phyloP scores from a whole-genome alignment of 768 basidiomycete species.

The Podaxis sp. region DNA sequence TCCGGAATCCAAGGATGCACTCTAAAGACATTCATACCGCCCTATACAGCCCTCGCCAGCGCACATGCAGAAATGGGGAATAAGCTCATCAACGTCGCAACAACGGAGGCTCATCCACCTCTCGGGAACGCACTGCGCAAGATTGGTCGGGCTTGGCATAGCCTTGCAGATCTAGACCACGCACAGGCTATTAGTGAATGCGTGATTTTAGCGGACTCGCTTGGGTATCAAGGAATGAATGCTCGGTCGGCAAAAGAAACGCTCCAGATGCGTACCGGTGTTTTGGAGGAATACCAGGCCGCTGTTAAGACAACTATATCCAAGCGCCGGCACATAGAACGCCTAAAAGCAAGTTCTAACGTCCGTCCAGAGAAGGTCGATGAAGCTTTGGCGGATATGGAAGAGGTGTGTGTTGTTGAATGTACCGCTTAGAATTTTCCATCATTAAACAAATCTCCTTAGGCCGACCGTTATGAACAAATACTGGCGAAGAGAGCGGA shows the following conservation, averaged over 20 bases:
- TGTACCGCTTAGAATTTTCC: constrained; percentile 1
- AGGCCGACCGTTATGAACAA: constrained; percentile 93
- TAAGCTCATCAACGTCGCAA: constrained; percentile 84
- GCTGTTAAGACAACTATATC: constrained; percentile 93
- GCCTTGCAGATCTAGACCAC: constrained; percentile 83
- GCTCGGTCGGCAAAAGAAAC: constrained; percentile 97
- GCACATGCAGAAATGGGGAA: constrained; percentile 92
- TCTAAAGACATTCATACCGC: constrained; percentile 4
- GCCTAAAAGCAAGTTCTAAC: constrained; percentile 80
- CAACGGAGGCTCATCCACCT: constrained; percentile 84
- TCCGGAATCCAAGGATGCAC: constrained; percentile 1
- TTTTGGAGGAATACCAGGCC: constrained; percentile 91
- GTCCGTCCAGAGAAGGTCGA: constrained; percentile 86
- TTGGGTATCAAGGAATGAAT: constrained; percentile 96
- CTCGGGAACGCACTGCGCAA: constrained; percentile 83
- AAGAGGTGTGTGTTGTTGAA: constrained; percentile 60
- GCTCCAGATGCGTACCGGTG: constrained; percentile 81
- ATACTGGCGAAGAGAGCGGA: constrained; percentile 81
- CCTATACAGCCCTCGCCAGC: constrained; percentile 62
- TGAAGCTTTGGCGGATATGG: constrained; percentile 89
- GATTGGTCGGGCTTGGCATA: constrained; percentile 85
- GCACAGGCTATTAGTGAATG: constrained; percentile 94
- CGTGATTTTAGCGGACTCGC: constrained; percentile 91
- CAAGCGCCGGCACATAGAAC: constrained; percentile 89
- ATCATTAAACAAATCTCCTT: constrained; percentile 15